Conservation (phyloP, 345 rosid genomes). For the Pistacia atlantica region DNA sequence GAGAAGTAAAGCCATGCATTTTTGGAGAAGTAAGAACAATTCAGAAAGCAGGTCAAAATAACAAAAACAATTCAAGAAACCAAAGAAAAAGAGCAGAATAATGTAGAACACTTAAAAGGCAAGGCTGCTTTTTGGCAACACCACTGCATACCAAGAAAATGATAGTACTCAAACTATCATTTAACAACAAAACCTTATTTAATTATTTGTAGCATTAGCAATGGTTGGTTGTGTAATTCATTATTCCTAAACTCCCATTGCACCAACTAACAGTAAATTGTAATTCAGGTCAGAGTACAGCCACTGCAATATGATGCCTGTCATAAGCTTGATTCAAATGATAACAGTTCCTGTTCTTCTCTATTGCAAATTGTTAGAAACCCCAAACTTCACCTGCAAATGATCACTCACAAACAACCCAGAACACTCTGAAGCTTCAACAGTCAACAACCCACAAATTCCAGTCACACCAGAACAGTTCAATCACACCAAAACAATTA, state of each 20-base stretch:
- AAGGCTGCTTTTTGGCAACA: slow-evolving; percentile 1
- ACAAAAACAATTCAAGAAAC: neutral
- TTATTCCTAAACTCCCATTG: slow-evolving; percentile 3
- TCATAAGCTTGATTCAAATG: neutral
- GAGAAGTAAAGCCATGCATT: neutral
- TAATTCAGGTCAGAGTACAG: slow-evolving; percentile 4
- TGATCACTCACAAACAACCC: too few relatives aligned
- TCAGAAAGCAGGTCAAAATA: slow-evolving; percentile 2
- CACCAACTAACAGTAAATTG: slow-evolving; percentile 1
- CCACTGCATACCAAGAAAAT: neutral
- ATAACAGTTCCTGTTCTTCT: neutral
- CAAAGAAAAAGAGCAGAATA: neutral
- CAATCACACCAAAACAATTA: too few relatives aligned
- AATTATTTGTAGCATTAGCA: neutral
- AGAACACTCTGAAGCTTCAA: too few relatives aligned
- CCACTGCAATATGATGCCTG: neutral
- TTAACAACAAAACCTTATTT: neutral
- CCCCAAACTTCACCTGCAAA: too few relatives aligned
- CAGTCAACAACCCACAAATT: too few relatives aligned
- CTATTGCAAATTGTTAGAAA: neutral
- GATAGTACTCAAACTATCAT: neutral
- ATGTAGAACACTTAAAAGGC: neutral
- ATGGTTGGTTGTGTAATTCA: neutral
- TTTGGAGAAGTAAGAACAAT: neutral
- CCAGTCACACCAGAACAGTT: too few relatives aligned